phyloP scores from a whole-genome alignment of 257 asterid species.

The Nicotiana undulata region DNA sequence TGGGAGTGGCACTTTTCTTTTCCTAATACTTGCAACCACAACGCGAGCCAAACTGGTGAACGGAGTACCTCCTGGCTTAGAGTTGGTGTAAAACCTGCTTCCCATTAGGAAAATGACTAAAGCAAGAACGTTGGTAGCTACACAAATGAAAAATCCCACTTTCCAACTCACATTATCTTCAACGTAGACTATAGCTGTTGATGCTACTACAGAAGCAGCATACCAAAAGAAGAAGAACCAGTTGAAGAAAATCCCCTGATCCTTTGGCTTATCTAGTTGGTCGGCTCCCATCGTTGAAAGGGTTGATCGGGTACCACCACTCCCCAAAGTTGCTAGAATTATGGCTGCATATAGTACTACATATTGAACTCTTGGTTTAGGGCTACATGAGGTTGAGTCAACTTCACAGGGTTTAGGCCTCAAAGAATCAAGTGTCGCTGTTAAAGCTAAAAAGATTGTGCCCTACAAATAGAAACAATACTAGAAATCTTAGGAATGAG shows the following conservation, averaged over 20 bases:
- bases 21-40: slow-evolving; percentile 7
- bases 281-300: slow-evolving; percentile 45
- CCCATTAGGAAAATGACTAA: slow-evolving; percentile 30
- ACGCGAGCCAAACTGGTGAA: slow-evolving; percentile 14
- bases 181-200: slow-evolving; percentile 34
- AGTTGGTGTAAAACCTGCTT: slow-evolving; percentile 13
- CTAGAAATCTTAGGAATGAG: not conserved
- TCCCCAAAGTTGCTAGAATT: slow-evolving; percentile 21
- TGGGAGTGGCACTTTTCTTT: slow-evolving; percentile 3
- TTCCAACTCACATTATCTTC: slow-evolving; percentile 45
- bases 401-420: slow-evolving; percentile 25
- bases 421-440: slow-evolving; percentile 24
- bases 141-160: slow-evolving; percentile 27
- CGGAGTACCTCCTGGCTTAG: slow-evolving; percentile 19
- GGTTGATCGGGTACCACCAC: slow-evolving; percentile 34
- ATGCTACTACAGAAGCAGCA: slow-evolving; percentile 4
- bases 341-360: slow-evolving; percentile 26
- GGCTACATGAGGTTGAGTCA: slow-evolving; percentile 13
- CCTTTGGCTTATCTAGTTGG: slow-evolving; percentile 23
- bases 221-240: slow-evolving; percentile 36
- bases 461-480: slow-evolving; percentile 23
- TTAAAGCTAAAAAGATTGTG: slow-evolving; percentile 25
- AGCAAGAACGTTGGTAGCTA: slow-evolving; percentile 14
- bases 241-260: slow-evolving; percentile 30
- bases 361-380: slow-evolving; percentile 24